Evolutionary conservation across 441 rosid genomes (phyloP).

Genomic region (Omphalea diandra): DNA sequence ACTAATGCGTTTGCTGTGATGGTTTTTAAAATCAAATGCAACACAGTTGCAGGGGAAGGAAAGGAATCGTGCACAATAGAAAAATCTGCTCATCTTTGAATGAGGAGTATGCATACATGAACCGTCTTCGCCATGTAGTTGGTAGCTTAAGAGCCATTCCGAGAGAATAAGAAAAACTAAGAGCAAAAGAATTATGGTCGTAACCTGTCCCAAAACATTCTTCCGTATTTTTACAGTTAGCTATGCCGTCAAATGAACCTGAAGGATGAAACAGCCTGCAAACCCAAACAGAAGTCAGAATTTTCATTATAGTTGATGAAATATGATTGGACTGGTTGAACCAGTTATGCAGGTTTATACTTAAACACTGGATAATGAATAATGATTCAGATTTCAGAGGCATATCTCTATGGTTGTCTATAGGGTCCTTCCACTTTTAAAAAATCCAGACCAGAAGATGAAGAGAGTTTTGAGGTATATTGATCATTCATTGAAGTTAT

Average conservation of each 20-base stretch:
- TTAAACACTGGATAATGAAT: neutral
- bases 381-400: too few relatives aligned
- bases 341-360: too few relatives aligned
- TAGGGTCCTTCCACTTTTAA: too few relatives aligned
- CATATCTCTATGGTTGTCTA: too few relatives aligned
- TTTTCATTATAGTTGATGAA: neutral
- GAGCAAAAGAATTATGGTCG: neutral
- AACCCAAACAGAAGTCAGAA: neutral
- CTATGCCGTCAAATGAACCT: slow-evolving; percentile 47
- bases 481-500: neutral
- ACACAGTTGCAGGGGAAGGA: neutral
- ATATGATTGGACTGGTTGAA: too few relatives aligned
- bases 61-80: neutral
- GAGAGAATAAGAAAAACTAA: too few relatives aligned
- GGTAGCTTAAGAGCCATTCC: too few relatives aligned
- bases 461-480: neutral
- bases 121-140: neutral
- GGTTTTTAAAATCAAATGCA: too few relatives aligned
- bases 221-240: too few relatives aligned
- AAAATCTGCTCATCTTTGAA: neutral
- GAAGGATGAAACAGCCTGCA: slow-evolving; percentile 82
- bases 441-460: too few relatives aligned
- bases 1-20: too few relatives aligned
- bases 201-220: neutral
- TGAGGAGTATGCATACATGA: neutral